These are phyloP conservation scores for Sonneratia alba DNA, from an alignment of 345 rosid genomes.

Conservation along the genomic window DNA sequence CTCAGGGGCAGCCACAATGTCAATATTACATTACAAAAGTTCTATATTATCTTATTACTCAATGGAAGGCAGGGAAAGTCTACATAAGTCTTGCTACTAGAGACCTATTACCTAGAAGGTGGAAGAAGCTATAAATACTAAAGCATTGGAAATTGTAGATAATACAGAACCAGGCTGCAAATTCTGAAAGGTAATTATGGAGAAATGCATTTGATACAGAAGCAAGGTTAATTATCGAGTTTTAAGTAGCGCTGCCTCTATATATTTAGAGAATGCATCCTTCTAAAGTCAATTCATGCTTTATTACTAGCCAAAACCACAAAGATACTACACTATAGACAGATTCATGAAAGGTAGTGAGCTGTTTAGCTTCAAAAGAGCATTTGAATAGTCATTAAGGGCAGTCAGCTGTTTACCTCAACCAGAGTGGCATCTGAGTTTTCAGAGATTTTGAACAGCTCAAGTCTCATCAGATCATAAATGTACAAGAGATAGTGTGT, in stretches of 20 bases:
- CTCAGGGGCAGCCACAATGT: background rate
- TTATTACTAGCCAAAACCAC: background rate
- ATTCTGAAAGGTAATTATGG: background rate
- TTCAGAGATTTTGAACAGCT: conserved; percentile 33
- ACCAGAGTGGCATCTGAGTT: conserved; percentile 44
- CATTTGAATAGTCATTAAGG: no score
- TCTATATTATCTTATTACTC: background rate
- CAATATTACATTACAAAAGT: background rate
- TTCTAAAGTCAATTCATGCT: background rate
- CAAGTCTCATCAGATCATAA: conserved; percentile 57
- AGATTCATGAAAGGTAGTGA: background rate
- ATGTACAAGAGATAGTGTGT: conserved; percentile 85
- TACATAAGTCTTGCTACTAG: background rate
- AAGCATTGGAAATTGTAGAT: background rate
- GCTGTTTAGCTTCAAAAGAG: conserved; percentile 1
- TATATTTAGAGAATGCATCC: background rate
- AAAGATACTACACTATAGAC: background rate
- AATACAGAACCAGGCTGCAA: background rate
- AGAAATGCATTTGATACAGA: background rate
- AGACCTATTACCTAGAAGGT: background rate
- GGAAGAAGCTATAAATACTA: background rate
- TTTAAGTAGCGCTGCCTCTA: background rate
- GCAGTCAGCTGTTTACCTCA: conserved; percentile 39
- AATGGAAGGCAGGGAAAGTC: background rate
- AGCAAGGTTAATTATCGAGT: background rate